Base-by-base conservation (phyloP, 495 filamentous ascomycete species). In the Xylaria curta region DNA sequence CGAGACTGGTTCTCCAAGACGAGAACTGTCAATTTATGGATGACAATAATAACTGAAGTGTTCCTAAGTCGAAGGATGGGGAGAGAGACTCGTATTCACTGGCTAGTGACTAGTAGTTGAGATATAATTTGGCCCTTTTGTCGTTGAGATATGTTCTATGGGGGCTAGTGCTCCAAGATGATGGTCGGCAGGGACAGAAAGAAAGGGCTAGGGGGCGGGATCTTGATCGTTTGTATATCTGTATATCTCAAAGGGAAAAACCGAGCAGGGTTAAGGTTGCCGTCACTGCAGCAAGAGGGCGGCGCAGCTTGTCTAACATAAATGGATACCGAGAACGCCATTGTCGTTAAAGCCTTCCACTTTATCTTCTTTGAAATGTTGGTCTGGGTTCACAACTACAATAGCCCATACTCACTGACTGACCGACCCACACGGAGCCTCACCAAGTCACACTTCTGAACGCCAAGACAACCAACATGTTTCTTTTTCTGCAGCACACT, bases 141-240 rank as follows among this genome's bases (percentile, higher is more conserved):
- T 33, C n/a, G 19, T 46, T 15, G 24, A 70, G 31, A 47, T 24
- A 42, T 49, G 6, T 3, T 49, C 17, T 66, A 66, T 71, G 36
- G 47, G 58, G 47, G 38, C 49, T 24, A 47, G 38, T 58, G 21
- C 17, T 44, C 61, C 47, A 38, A 24, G 53, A 24, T 58, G 61
- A 66, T 38, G 42, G 21, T 31, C 15, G 21, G 49, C 9, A 24
- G 36, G 28, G 26, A 31, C 26, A 70, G n/a, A n/a, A 63, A 38
- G 42, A 12, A 31, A 54, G 17, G 54, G 31, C 21, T 60, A 17
- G 12, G 38, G 68, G 36, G 31, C 24, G 69, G 69, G 59, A 66
- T 59, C 69, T 53, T 9, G 36, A 56, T 71, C 64, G 61, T 71
- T 71, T 66, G 69, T 71, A 71, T 71, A 65, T 28, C 36, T 21